Evolutionary conservation across 306 rosid species (phyloP), one percentile per base, ranked within the genome.

Genomic region (Arachis stenosperma): DNA sequence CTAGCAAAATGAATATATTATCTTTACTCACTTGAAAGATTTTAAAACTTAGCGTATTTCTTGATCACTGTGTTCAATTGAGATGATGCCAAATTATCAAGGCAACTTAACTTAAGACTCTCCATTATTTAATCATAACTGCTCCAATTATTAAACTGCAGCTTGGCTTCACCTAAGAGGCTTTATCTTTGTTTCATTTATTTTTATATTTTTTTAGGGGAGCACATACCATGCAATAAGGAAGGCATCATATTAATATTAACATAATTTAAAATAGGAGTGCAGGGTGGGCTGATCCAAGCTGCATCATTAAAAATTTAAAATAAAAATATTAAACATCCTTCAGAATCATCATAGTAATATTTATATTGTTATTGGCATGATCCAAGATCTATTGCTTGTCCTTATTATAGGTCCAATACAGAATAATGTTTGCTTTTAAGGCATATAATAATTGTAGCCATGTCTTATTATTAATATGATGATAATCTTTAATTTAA

Each of bases 311-410:
- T 22, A 63, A 22, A 22, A 22, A 22, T 22, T 22, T 22, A 22
- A 4, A 29, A 46, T 13, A 10, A 70, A n/a, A 44, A 33, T 2
- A 2, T 2, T 44, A 3, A 46, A 63, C 61, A 71, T 46, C 22
- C 4, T 36, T 12, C 61, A 56, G 65, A 53, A 53, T 48, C 72
- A 55, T 12, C 47, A 47, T 48, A 66, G 43, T 48, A 65, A 36
- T 40, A 50, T 39, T 52, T 55, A 50, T 55, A 50, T 66, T 29
- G 51, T 59, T 37, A 65, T 22, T 47, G 29, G 55, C 67, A 51
- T 33, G 78, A 81, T 76, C 81, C 84, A 43, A 65, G 70, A 71
- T 58, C 75, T 63, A 56, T 39, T 40, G 73, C 60, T 55, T 69
- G 44, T 44, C 73, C 47, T n/a, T 33, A 4, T 14, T 33, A 4